A percentile compares a stretch with the other conserved stretches of the same genome.
Conservation (phyloP, 2,329 filamentous ascomycete genomes). For the Phialophora verrucosa region DNA sequence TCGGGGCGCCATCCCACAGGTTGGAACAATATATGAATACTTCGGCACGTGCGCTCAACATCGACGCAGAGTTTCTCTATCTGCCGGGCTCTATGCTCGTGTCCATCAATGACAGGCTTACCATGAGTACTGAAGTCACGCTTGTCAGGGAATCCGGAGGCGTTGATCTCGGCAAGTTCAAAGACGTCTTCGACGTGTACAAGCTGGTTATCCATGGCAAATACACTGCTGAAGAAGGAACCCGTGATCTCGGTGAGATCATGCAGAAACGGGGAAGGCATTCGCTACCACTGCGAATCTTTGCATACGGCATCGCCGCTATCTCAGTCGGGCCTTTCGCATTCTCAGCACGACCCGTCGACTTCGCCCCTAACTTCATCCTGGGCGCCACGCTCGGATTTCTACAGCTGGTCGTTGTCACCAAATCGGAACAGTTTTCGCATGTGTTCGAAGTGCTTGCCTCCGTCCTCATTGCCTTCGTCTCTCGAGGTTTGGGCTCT, state of each 20-base stretch:
- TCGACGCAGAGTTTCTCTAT: constrained; percentile 88
- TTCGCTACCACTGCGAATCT: constrained; percentile 59
- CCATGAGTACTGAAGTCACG: constrained; percentile 55
- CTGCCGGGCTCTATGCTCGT: constrained; percentile 93
- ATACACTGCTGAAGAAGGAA: constrained; percentile 54
- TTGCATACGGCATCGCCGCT: constrained; percentile 76
- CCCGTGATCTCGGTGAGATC: constrained; percentile 57
- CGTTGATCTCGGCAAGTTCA: constrained; percentile 51
- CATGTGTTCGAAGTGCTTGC: constrained; percentile 71
- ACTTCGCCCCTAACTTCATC: constrained; percentile 76
- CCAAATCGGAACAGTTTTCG: constrained; percentile 70
- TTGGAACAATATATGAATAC: constrained; percentile 89
- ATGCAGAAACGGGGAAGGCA: constrained; percentile 64
- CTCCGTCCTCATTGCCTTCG: constrained; percentile 69
- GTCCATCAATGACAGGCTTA: constrained; percentile 70
- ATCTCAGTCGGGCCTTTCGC: constrained; percentile 79
- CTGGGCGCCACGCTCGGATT: constrained; percentile 69
- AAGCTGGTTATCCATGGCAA: constrained; percentile 56
- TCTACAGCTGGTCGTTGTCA: constrained; percentile 57
- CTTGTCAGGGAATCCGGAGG: constrained; percentile 51
- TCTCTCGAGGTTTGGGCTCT: constrained; percentile 72
- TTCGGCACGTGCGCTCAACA: constrained; percentile 85
- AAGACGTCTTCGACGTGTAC: constrained; percentile 55
- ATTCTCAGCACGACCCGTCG: constrained; percentile 76
- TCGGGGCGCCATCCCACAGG: constrained; percentile 87